Evolutionary conservation across 148 eudicot species (phyloP), one percentile per base, ranked within the genome.

Genomic region (Camellia sinensis): DNA sequence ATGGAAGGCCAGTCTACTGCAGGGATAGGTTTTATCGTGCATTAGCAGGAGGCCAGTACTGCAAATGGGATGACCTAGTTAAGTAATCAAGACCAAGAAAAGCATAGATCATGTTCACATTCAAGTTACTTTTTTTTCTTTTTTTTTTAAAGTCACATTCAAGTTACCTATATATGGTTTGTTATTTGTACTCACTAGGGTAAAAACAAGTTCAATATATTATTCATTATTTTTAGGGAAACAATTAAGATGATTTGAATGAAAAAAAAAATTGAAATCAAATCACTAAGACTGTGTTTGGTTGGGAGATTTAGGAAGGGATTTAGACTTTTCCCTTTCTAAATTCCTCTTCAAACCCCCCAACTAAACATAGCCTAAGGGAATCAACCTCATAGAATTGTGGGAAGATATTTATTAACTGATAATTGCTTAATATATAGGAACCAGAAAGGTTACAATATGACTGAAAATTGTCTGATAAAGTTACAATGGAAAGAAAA

Each of bases 1-100:
- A 92, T 67, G 99, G 98, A 78, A 89, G 99, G 88, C 98, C 98
- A 40, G 98, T 96, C 40, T 96, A 96, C 83, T 93, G 99, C 87
- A 92, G 98, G 80, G 91, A 96, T 81, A 89, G 97, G 84, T 90
- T 83, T 84, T 90, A 95, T 67, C 90, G 97, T 48, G 97, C 97
- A 80, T 86, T 95, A 80, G 99, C 99, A 45, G 99, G 99, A 18
- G 99, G 99, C 13, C 99, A 96, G 77, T 93, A 96, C 87, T 96
- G 99, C 92, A 95, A 95, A 90, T 95, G 97, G 99, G 97, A 95
- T 76, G 99, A 93, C 86, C 82, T 95, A 56, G 66, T 93, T 57
- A 89, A 90, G 88, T 95, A 87, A 86, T n/a, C 61, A 80, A 70
- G 70, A 70, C 70, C 13, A 63, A 29, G 15, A 73, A 69, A 76